Percentiles rank a stretch among this genome's conserved stretches.
Evolutionary conservation across 2,329 filamentous ascomycete genomes (phyloP).

Genomic region (Dactylellina parvicollis): DNA sequence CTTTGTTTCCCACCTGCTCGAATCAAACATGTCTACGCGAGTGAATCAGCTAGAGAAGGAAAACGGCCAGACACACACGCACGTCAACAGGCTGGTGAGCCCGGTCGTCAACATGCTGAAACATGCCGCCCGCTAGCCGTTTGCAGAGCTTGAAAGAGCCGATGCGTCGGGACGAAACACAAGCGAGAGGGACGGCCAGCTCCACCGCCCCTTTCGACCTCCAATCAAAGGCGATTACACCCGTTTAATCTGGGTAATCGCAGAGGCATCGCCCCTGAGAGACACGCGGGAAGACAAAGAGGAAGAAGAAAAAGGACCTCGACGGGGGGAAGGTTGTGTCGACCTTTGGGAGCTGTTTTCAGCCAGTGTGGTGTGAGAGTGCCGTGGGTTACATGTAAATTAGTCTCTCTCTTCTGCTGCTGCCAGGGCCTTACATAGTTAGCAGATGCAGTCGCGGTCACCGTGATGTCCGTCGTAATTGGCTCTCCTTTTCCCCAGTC

Average conservation of each 20-base stretch:
- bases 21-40: not conserved
- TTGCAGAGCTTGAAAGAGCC: slow-evolving; percentile 13
- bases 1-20: not conserved
- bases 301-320: not conserved
- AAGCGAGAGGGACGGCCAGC: slow-evolving; percentile 15
- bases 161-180: slow-evolving; percentile 32
- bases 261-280: slow-evolving; percentile 1
- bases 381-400: not conserved
- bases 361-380: not conserved
- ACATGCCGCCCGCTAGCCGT: slow-evolving; percentile 12
- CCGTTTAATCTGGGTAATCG: slow-evolving; percentile 8
- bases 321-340: not conserved
- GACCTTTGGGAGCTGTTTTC: not conserved
- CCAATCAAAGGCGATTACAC: not conserved
- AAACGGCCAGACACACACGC: not conserved
- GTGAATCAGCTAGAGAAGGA: not conserved
- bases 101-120: slow-evolving; percentile 12
- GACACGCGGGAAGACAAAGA: not conserved
- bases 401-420: not conserved
- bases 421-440: slow-evolving; percentile 13
- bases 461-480: not conserved
- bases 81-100: not conserved
- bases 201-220: not conserved
- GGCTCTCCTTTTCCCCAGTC: not conserved
- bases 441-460: not conserved